Conservation (phyloP, 208 protist genomes). For the Trypanosoma cruzi region DNA sequence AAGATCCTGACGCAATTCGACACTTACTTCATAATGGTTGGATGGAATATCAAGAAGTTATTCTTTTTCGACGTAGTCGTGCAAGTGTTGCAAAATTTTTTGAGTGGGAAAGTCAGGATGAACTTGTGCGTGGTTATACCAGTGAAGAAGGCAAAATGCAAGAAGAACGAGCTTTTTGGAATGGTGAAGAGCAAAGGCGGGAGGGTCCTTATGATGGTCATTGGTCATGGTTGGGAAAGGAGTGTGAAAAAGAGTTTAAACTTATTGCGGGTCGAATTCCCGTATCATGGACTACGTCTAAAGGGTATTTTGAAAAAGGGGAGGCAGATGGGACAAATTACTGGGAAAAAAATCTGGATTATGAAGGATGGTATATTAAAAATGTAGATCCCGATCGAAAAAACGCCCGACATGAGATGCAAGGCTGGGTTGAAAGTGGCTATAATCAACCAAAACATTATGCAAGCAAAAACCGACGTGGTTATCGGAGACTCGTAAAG, state of each 20-base stretch:
- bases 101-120: conserved; percentile 72
- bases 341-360: conserved; percentile 93
- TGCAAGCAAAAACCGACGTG: conserved; percentile 88
- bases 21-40: conserved; percentile 89
- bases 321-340: conserved; percentile 88
- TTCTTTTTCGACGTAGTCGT: conserved; percentile 76
- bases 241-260: conserved; percentile 83
- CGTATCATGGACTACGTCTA: conserved; percentile 77
- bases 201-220: conserved; percentile 88
- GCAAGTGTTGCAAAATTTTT: conserved; percentile 88
- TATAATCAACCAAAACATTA: conserved; percentile 93
- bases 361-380: conserved; percentile 93
- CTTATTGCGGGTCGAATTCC: conserved; percentile 83
- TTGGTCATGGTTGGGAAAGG: conserved; percentile 85
- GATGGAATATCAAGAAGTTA: conserved; percentile 88
- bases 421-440: conserved; percentile 83
- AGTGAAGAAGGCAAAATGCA: conserved; percentile 79
- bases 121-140: conserved; percentile 66
- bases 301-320: conserved; percentile 87
- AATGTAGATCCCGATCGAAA: conserved; percentile 89
- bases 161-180: conserved; percentile 83
- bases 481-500: conserved; percentile 90
- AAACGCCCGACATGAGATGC: conserved; percentile 79
- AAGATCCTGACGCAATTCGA: conserved; percentile 86
- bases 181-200: conserved; percentile 83